Evolutionary conservation across 2,329 filamentous ascomycete genomes (phyloP).

Genomic region (Beauveria scarabaeidicola): DNA sequence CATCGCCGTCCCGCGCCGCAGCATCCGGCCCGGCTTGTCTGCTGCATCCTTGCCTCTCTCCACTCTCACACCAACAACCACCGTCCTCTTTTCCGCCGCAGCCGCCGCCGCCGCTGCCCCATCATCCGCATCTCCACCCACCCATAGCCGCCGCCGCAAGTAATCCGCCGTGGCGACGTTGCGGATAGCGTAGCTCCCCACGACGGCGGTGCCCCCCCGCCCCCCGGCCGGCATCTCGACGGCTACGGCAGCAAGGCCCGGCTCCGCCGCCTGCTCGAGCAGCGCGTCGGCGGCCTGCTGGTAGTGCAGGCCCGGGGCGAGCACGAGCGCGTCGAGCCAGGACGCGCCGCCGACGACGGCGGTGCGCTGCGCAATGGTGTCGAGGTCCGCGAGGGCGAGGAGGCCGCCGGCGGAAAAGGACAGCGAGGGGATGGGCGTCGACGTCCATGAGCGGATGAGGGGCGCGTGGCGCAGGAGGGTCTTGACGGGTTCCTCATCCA

Average conservation of each 20-base stretch:
- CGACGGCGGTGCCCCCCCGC: constrained; percentile 19
- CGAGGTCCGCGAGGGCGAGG: constrained; percentile 50
- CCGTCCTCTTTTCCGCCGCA: background rate
- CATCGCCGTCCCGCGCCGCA: background rate
- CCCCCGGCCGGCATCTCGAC: constrained; percentile 24
- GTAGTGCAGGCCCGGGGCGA: constrained; percentile 53
- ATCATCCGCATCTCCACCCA: constrained; percentile 10
- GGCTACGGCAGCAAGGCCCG: constrained; percentile 25
- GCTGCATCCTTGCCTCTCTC: constrained; percentile 14
- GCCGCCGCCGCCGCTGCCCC: constrained; percentile 5
- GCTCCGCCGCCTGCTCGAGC: constrained; percentile 29
- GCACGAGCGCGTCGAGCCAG: constrained; percentile 47
- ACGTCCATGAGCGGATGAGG: constrained; percentile 34
- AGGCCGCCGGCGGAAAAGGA: constrained; percentile 44
- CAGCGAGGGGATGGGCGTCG: constrained; percentile 36
- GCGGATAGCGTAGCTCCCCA: constrained; percentile 24
- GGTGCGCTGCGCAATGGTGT: constrained; percentile 47
- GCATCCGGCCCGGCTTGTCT: constrained; percentile 16
- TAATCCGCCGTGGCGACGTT: constrained; percentile 47
- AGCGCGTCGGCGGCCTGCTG: constrained; percentile 49
- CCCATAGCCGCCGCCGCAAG: constrained; percentile 22
- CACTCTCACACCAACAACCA: constrained; percentile 22
- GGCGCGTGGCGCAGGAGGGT: constrained; percentile 11
- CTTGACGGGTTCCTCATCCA: background rate
- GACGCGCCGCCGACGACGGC: constrained; percentile 47